These are phyloP conservation scores for Picea abies DNA, from an alignment of 83 land plant species.

Conservation along the genomic window DNA sequence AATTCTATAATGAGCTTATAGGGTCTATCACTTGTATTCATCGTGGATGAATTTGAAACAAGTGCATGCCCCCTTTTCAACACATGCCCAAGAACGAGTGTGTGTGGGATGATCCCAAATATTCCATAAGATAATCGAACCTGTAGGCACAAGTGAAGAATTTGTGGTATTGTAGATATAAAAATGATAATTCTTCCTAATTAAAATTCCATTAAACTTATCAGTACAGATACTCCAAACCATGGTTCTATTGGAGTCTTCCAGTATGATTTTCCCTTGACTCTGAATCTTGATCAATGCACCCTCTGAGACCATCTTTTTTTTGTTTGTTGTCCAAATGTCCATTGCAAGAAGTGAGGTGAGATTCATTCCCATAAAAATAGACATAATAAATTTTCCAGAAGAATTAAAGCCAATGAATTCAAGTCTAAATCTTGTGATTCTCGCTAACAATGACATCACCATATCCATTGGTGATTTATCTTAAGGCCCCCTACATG, in stretches of 20 bases:
- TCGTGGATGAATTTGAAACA: too few relatives aligned
- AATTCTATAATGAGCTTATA: too few relatives aligned
- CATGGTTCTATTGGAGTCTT: conserved; percentile 3
- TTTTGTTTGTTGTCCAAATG: conserved; percentile 19
- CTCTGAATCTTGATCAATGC: background rate
- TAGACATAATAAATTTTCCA: conserved; percentile 7
- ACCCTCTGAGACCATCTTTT: background rate
- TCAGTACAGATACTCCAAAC: background rate
- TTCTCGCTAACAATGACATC: conserved; percentile 9
- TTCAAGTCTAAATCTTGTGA: background rate
- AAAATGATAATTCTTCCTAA: too few relatives aligned
- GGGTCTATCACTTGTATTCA: too few relatives aligned
- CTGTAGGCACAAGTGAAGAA: too few relatives aligned
- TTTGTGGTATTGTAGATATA: too few relatives aligned
- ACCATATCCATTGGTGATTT: background rate
- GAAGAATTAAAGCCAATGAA: conserved; percentile 1
- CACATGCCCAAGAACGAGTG: too few relatives aligned
- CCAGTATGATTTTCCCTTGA: conserved; percentile 7
- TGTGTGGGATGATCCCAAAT: too few relatives aligned
- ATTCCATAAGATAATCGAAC: too few relatives aligned
- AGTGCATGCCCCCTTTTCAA: too few relatives aligned
- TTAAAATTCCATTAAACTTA: background rate
- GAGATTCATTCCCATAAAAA: conserved; percentile 8
- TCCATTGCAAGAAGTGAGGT: background rate
- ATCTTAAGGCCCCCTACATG: background rate